phyloP scores from a whole-genome alignment of 2,329 filamentous ascomycete genomes.

The Xylariomycetidae sp. region DNA sequence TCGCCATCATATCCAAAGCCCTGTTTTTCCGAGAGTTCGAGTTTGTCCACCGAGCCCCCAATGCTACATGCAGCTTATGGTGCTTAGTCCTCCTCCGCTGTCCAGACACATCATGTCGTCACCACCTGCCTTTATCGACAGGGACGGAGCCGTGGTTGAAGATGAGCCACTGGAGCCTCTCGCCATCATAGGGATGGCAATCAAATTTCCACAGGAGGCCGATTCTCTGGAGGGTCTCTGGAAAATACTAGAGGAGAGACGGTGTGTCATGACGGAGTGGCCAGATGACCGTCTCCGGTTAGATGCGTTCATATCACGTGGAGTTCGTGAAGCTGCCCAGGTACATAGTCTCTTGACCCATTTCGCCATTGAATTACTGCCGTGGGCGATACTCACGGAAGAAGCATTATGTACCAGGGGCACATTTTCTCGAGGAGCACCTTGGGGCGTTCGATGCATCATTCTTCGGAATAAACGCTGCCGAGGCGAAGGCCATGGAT shows the following conservation, averaged over 20 bases:
- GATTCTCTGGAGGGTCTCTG: conserved; percentile 4
- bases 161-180: too few relatives aligned
- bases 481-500: conserved; percentile 9
- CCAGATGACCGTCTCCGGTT: conserved; percentile 5
- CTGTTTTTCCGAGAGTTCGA: too few relatives aligned
- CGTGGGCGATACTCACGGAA: not conserved
- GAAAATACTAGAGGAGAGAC: conserved; percentile 3
- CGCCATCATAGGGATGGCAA: conserved; percentile 5
- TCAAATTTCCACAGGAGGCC: conserved; percentile 5
- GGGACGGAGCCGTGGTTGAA: too few relatives aligned
- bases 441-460: conserved; percentile 8
- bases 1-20: too few relatives aligned
- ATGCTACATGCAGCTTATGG: too few relatives aligned
- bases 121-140: too few relatives aligned
- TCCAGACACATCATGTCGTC: too few relatives aligned
- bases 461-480: conserved; percentile 7
- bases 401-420: conserved; percentile 3
- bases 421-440: conserved; percentile 5
- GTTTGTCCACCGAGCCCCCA: too few relatives aligned
- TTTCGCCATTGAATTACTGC: not conserved
- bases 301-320: conserved; percentile 8
- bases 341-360: not conserved
- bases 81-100: too few relatives aligned
- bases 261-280: conserved; percentile 4
- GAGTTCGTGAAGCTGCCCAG: conserved; percentile 1